Evolutionary conservation across 306 rosid genomes (phyloP), one percentile per base, ranked within the genome.

Genomic region (Prunus mira): DNA sequence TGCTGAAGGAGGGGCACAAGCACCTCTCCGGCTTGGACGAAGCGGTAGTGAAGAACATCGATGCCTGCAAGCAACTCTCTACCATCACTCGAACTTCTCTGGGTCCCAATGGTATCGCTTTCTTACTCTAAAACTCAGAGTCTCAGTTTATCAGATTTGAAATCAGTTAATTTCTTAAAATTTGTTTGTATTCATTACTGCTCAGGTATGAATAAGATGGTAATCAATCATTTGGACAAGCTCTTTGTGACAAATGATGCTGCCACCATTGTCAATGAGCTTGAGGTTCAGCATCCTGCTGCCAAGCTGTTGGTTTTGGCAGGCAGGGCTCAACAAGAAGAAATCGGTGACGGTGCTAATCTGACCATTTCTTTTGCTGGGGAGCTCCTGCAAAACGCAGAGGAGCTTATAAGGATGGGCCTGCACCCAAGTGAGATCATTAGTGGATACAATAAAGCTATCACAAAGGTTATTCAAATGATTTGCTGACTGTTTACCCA

Each of bases 201-300:
- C 61, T 81, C 67, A 93, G 98, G 96, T 60, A 93, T 89, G 98
- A 95, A 95, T 84, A 95, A 95, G 86, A 95, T 95, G 99, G 97
- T 95, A 34, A 92, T 92, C 78, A 95, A 92, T 88, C 98, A 95
- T 78, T 82, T 95, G 79, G 98, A 95, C 86, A 95, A 95, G 86
- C 96, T 95, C n/a, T 95, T 90, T 78, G 89, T 95, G 62, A 95
- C 99, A 4, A 95, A 95, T 54, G 99, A 95, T 69, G 97, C 97
- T 0, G 97, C 86, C 1, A 95, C 97, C 0, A 92, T 95, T 71
- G 97, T 95, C 55, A 95, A 87, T 61, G 97, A 95, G 55, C 93
- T 95, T 12, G 99, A 95, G 86, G 92, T 95, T 83, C 99, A 95
- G 82, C 99, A 95, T 77, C 97, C 99, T 52, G 99, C 99, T 9